Evolutionary conservation across 257 asterid genomes (phyloP), one percentile per base, ranked within the genome.

Genomic region (Mitragyna speciosa): DNA sequence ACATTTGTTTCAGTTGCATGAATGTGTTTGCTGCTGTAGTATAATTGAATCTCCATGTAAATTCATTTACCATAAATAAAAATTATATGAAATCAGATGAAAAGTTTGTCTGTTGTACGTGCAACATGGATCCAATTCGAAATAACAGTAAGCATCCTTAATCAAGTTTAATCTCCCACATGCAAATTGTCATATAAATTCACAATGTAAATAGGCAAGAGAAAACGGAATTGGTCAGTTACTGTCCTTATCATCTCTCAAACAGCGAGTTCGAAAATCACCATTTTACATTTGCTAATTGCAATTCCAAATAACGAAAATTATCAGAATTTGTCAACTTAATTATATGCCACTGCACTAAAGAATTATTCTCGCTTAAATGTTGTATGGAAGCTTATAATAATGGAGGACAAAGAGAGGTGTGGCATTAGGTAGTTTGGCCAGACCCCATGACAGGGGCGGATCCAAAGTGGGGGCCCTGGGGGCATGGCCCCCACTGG

Each of bases 351-450:
- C 7, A 26, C 16, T 63, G 12, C 3, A 24, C 36, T 0, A 0
- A 49, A 12, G 0, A 48, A n/a, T 0, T 5, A 1, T 39, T 49
- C 48, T 28, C 12, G 1, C 5, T 52, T 51, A 11, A 4, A 22
- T n/a, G 8, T 49, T 24, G 26, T 4, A 28, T 9, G 16, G 49
- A 49, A n/a, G 72, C 59, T 61, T 22, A 15, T 11, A 10, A 49
- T 30, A 67, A 45, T 43, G 26, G 58, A 36, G 24, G 20, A 26
- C 64, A 43, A 10, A n/a, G 39, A 48, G 24, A 75, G 26, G 58
- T 24, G 43, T 59, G 69, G 77, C 43, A 51, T 33, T 70, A 47
- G 70, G 31, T 67, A 74, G 77, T 73, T 67, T 78, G 79, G 66
- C 39, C 69, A 43, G 19, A 79, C 41, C 75, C 77, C 83, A n/a